Percentiles rank a stretch among this genome's conserved stretches.
Conservation (phyloP, 805 yeast genomes). For the Metschnikowia baotianmanensis region DNA sequence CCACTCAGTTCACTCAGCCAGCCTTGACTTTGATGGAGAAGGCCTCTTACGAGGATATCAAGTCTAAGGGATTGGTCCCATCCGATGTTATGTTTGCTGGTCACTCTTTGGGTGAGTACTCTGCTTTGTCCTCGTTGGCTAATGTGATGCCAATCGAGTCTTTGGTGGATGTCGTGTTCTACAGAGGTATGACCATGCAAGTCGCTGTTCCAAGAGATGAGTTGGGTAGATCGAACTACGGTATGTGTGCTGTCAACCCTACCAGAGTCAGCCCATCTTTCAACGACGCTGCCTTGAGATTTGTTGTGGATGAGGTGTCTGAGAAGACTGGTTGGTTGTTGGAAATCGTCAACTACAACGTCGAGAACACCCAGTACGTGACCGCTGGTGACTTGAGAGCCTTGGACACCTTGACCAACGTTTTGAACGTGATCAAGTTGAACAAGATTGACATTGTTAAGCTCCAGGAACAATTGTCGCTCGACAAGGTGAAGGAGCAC, state of each 20-base stretch:
- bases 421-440: constrained; percentile 86
- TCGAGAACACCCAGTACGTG: constrained; percentile 97
- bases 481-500: constrained; percentile 88
- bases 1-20: constrained; percentile 99
- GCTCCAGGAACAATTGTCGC: constrained; percentile 74
- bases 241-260: constrained; percentile 99
- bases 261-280: constrained; percentile 86
- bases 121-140: constrained; percentile 94
- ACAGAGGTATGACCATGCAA: constrained; percentile 99
- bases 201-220: constrained; percentile 99
- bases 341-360: constrained; percentile 97
- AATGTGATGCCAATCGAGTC: constrained; percentile 99
- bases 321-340: constrained; percentile 86
- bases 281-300: constrained; percentile 89
- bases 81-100: constrained; percentile 95
- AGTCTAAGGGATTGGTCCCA: constrained; percentile 92
- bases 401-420: constrained; percentile 88
- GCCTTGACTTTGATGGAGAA: constrained; percentile 99
- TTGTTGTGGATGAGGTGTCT: constrained; percentile 87
- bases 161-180: constrained; percentile 94
- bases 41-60: constrained; percentile 97
- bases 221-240: constrained; percentile 93
- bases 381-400: constrained; percentile 98
- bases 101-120: constrained; percentile 98
- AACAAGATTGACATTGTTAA: constrained; percentile 93